Percentiles rank a stretch among this genome's conserved stretches.
Conservation (phyloP, 2,329 filamentous ascomycete species). For the Pseudopyricularia cyperi region DNA sequence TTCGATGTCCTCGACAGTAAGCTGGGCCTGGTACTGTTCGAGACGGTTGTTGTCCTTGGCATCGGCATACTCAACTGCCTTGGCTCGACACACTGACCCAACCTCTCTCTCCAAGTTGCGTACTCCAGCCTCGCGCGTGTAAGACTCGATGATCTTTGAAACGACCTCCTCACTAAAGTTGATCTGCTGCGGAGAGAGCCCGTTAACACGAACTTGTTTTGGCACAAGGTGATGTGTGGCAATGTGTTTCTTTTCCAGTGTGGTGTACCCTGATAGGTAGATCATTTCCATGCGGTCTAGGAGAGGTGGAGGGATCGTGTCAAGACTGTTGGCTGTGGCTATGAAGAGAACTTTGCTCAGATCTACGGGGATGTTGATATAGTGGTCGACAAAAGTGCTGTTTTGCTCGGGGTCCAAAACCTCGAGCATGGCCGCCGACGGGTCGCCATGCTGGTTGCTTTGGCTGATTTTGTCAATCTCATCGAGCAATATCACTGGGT, state of each 20-base stretch:
- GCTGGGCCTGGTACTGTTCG: slow-evolving; percentile 57
- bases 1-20: slow-evolving; percentile 74
- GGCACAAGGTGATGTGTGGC: slow-evolving; percentile 87
- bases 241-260: slow-evolving; percentile 92
- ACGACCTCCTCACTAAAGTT: slow-evolving; percentile 70
- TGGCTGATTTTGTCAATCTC: slow-evolving; percentile 96
- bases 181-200: slow-evolving; percentile 64
- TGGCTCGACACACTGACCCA: slow-evolving; percentile 83
- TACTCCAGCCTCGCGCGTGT: slow-evolving; percentile 92
- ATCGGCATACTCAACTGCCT: slow-evolving; percentile 90
- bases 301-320: slow-evolving; percentile 88
- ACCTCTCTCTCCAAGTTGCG: slow-evolving; percentile 94
- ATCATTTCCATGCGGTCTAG: slow-evolving; percentile 97
- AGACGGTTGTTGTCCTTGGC: slow-evolving; percentile 53
- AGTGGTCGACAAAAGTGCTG: slow-evolving; percentile 87
- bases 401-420: slow-evolving; percentile 97
- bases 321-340: slow-evolving; percentile 86
- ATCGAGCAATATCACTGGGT: slow-evolving; percentile 89
- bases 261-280: slow-evolving; percentile 86
- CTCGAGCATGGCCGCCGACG: slow-evolving; percentile 94
- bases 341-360: slow-evolving; percentile 96
- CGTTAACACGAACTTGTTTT: slow-evolving; percentile 88
- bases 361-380: slow-evolving; percentile 90
- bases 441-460: slow-evolving; percentile 87
- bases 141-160: slow-evolving; percentile 89